Evolutionary conservation across 2,329 filamentous ascomycete species (phyloP).

Genomic region (Penicillium sp.): DNA sequence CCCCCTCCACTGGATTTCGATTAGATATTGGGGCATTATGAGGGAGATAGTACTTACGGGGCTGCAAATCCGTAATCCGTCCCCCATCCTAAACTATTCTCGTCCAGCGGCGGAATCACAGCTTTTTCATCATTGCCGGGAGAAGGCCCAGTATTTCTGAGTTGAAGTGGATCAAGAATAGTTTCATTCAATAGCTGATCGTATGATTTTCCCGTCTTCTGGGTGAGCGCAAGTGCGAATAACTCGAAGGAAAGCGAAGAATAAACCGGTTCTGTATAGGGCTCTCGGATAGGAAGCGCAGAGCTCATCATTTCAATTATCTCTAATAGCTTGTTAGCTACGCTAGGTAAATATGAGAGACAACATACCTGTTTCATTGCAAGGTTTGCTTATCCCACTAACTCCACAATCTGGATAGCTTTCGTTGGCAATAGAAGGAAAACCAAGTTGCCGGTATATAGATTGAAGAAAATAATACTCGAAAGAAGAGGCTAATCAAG

Average conservation of each 20-base stretch:
- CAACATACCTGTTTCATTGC: conserved; percentile 37
- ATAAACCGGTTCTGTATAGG: conserved; percentile 45
- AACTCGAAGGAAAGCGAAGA: conserved; percentile 49
- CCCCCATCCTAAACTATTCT: conserved; percentile 33
- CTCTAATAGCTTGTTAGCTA: background rate
- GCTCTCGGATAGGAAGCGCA: conserved; percentile 23
- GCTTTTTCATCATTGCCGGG: conserved; percentile 37
- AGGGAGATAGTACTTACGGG: conserved; percentile 32
- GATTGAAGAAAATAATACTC: conserved; percentile 45
- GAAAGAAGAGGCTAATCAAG: conserved; percentile 31
- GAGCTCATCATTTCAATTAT: conserved; percentile 4
- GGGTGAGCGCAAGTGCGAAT: conserved; percentile 39
- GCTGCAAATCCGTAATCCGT: conserved; percentile 38
- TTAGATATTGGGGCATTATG: conserved; percentile 7
- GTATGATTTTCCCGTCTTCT: conserved; percentile 30
- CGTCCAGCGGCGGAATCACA: conserved; percentile 35
- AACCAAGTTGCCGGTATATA: conserved; percentile 40
- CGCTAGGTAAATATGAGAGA: accelerated
- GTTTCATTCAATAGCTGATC: conserved; percentile 26
- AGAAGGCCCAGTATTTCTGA: conserved; percentile 29
- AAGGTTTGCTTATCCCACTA: conserved; percentile 38
- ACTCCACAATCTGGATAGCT: conserved; percentile 47
- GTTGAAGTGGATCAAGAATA: conserved; percentile 29
- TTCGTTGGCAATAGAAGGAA: conserved; percentile 39
- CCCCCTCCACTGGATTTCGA: conserved; percentile 35